These are phyloP conservation scores for Hanseniaspora valbyensis DNA, from an alignment of 805 yeast species.

Conservation along the genomic window DNA sequence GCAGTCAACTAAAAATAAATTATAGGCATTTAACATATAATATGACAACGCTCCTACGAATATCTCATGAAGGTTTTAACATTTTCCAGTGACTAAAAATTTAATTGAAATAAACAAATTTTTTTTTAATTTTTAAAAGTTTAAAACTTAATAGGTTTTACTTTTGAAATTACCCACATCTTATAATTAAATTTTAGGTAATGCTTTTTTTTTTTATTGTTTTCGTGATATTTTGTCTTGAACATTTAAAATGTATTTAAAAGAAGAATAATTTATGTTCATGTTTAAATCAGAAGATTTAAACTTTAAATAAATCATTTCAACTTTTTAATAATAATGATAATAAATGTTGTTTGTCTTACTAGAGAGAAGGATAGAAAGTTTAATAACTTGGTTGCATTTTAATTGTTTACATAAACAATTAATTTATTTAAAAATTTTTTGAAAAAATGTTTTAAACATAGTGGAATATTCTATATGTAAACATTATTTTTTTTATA, in stretches of 20 bases:
- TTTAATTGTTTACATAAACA: no score
- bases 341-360: no score
- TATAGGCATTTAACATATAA: background rate
- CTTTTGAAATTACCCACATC: no score
- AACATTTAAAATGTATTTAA: background rate
- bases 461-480: no score
- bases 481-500: no score
- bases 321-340: background rate
- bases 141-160: no score
- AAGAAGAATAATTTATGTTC: background rate
- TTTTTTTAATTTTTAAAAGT: background rate
- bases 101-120: background rate
- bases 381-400: no score
- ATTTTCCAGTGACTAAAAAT: background rate
- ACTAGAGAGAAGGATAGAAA: no score
- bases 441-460: no score
- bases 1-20: background rate
- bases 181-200: no score
- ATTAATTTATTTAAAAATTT: no score
- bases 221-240: background rate
- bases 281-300: background rate
- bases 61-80: background rate
- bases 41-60: conserved; percentile 13
- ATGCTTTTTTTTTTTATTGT: background rate
- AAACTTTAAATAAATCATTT: background rate